Evolutionary conservation across 2,329 filamentous ascomycete species (phyloP).

Genomic region (Neoarthrinium moseri): DNA sequence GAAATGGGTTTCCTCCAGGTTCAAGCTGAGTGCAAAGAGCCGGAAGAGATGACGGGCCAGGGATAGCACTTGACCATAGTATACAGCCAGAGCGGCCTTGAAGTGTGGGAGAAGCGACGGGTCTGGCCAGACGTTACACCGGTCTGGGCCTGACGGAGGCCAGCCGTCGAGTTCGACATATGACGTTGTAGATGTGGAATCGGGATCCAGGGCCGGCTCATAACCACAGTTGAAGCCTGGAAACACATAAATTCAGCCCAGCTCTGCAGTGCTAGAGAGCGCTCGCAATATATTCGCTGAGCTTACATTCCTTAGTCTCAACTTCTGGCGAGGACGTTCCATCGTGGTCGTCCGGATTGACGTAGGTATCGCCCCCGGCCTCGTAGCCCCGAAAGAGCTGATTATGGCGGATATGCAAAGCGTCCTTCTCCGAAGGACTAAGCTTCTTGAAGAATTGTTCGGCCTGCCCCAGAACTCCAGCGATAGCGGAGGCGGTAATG

Average conservation of each 20-base stretch:
- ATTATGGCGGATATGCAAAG: background rate
- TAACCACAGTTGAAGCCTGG: background rate
- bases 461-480: background rate
- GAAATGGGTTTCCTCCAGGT: slow-evolving; percentile 15
- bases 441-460: background rate
- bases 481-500: background rate
- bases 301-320: slow-evolving; percentile 1
- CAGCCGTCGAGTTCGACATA: background rate
- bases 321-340: background rate
- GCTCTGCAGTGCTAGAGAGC: no score
- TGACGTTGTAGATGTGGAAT: background rate
- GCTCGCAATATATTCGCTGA: no score
- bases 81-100: background rate
- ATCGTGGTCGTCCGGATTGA: background rate
- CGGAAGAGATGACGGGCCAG: background rate
- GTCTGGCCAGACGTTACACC: background rate
- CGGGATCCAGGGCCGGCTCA: background rate
- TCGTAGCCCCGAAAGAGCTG: background rate
- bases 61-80: background rate
- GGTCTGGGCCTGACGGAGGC: background rate
- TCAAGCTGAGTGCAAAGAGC: slow-evolving; percentile 29
- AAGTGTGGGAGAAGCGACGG: background rate
- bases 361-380: background rate
- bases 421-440: background rate
- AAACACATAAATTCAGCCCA: no score